Percentiles rank a stretch among this genome's conserved stretches.
These are phyloP conservation scores for Podaxis sp. DNA, from an alignment of 768 basidiomycete species.

Conservation along the genomic window DNA sequence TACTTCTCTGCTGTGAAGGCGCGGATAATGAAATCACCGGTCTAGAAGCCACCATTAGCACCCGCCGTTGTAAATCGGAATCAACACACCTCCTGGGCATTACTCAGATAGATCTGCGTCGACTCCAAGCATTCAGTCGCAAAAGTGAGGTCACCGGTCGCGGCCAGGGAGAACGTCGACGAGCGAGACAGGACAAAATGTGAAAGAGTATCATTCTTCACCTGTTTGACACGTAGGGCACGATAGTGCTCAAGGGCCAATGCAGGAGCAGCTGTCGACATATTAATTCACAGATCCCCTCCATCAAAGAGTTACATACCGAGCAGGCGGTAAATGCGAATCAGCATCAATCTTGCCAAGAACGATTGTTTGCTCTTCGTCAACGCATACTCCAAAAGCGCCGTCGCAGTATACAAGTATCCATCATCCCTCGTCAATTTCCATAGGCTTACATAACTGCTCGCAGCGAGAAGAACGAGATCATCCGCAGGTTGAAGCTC, in stretches of 20 bases:
- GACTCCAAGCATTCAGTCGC: conserved; percentile 74
- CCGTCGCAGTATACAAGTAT: conserved; percentile 59
- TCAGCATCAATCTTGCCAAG: conserved; percentile 68
- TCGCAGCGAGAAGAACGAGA: conserved; percentile 69
- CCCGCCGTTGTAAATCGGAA: not conserved
- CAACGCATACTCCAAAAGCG: conserved; percentile 68
- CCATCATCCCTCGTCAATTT: conserved; percentile 46
- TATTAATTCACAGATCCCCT: not conserved
- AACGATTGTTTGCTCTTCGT: conserved; percentile 76
- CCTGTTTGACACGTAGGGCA: conserved; percentile 71
- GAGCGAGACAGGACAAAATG: conserved; percentile 77
- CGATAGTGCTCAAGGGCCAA: conserved; percentile 78
- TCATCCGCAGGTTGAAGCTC: conserved; percentile 90
- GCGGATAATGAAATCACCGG: conserved; percentile 74
- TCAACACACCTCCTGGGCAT: conserved; percentile 67
- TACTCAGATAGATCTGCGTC: conserved; percentile 76
- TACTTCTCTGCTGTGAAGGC: conserved; percentile 81
- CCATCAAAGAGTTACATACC: conserved; percentile 35
- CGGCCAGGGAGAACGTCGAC: conserved; percentile 73
- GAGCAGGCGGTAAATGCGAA: conserved; percentile 79
- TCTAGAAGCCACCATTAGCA: conserved; percentile 32
- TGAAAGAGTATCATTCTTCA: conserved; percentile 87
- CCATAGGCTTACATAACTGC: conserved; percentile 65
- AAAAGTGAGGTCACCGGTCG: conserved; percentile 72
- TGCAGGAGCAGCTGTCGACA: conserved; percentile 60